Base-by-base conservation (phyloP, 169 alveolate genomes). In the Plasmodium knowlesi region DNA sequence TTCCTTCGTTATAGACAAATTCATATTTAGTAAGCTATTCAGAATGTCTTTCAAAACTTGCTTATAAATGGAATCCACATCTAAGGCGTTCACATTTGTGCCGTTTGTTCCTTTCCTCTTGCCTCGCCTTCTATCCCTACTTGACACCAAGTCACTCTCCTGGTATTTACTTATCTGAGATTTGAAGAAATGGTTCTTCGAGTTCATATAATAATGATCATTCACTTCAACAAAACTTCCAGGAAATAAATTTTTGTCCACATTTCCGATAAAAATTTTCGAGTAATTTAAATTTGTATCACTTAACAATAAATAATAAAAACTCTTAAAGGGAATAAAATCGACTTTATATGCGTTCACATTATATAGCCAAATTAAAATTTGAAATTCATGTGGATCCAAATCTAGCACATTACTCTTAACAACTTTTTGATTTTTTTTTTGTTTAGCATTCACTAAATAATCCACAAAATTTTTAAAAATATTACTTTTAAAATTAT, bases 381-480 rank as follows among this genome's bases (percentile, higher is more conserved):
- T 91, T 78, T 91, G 95, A 71, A 91, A 91, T 37, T 91, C 95
- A 80, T 91, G 95, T 46, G 81, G 91, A 81, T 91, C 95, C 57
- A 91, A 34, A 82, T 80, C 92, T 67, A 91, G 32, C 37, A 82
- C 92, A 70, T 91, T 91, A 37, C 85, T 71, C 43, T 91, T 72
- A 28, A 78, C 83, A 9, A 71, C n/a, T 43, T 91, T 91, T 34
- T 82, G 91, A 91, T 80, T 78, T 72, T 80, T 72, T 72, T 91
- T 91, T 34, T 82, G 91, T 9, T 91, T 80, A 72, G 39, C 81
- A 82, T 91, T 78, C 37, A 82, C 92, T 6, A 91, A 30, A 81
- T 82, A 91, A 82, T 91, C 95, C 16, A 82, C 86, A 82, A 91
- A 91, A 39, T 80, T 82, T 25, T 91, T 72, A 78, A 91, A 91